A percentile compares a stretch with the other conserved stretches of the same genome.
These are phyloP conservation scores for Cyberlindnera euphorbiae DNA, from an alignment of 805 yeast genomes.

Conservation along the genomic window DNA sequence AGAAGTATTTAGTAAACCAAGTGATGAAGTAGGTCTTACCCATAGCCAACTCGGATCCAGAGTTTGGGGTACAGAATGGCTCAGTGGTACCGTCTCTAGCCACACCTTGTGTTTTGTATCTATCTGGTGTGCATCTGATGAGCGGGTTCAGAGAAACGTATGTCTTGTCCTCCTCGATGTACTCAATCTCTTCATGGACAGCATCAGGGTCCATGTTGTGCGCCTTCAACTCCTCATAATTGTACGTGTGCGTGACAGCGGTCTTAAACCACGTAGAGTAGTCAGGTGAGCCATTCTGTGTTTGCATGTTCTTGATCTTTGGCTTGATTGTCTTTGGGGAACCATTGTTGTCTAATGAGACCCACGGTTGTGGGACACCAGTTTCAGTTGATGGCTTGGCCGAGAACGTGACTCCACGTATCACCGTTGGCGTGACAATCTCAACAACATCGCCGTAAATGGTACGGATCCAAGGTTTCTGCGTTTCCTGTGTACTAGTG, in stretches of 20 bases:
- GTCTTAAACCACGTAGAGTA: slow-evolving; percentile 76
- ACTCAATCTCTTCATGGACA: slow-evolving; percentile 48
- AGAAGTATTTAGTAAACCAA: slow-evolving; percentile 72
- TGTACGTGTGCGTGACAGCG: slow-evolving; percentile 50
- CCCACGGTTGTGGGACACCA: slow-evolving; percentile 74
- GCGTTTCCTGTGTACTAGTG: slow-evolving; percentile 36
- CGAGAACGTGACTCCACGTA: slow-evolving; percentile 51
- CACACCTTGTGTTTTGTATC: slow-evolving; percentile 59
- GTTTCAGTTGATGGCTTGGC: slow-evolving; percentile 44
- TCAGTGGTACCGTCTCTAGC: slow-evolving; percentile 53
- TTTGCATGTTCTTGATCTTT: slow-evolving; percentile 64
- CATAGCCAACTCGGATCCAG: slow-evolving; percentile 48
- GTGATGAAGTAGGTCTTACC: slow-evolving; percentile 70
- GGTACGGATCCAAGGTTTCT: slow-evolving; percentile 71
- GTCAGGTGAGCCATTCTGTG: slow-evolving; percentile 62
- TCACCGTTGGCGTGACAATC: slow-evolving; percentile 65
- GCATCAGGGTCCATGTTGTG: slow-evolving; percentile 67
- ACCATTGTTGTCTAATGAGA: slow-evolving; percentile 72
- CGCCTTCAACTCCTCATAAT: slow-evolving; percentile 62
- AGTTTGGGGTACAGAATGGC: slow-evolving; percentile 85
- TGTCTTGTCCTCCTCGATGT: slow-evolving; percentile 65
- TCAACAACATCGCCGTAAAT: slow-evolving; percentile 51
- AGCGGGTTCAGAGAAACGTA: slow-evolving; percentile 71
- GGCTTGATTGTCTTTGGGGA: slow-evolving; percentile 77
- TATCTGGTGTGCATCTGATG: slow-evolving; percentile 80